A percentile compares a stretch with the other conserved stretches of the same genome.
phyloP scores from a whole-genome alignment of 495 filamentous ascomycete genomes.

The Chaetomium cochliodes region DNA sequence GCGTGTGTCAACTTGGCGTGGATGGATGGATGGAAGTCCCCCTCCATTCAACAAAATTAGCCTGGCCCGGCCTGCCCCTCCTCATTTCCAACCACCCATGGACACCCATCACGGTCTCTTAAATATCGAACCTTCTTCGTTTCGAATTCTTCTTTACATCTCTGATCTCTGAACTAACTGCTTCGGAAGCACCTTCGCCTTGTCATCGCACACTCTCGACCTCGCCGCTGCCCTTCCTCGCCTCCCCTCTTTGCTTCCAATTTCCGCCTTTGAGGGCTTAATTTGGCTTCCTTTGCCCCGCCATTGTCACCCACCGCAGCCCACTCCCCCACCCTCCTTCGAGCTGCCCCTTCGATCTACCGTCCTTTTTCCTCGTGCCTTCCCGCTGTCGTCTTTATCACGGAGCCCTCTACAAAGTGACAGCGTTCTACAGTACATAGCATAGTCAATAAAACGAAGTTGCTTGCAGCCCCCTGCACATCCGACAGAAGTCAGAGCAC shows the following conservation, averaged over 20 bases:
- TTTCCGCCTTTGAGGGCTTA: conserved; percentile 18
- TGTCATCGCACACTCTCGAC: not conserved
- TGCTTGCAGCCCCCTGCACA: conserved; percentile 40
- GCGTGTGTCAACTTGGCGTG: not conserved
- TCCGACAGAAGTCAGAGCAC: conserved; percentile 23
- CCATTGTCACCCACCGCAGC: conserved; percentile 12
- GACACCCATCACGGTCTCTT: not conserved
- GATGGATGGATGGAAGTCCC: not conserved
- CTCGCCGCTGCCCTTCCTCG: not conserved
- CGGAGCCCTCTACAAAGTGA: not conserved
- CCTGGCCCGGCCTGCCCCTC: conserved; percentile 20
- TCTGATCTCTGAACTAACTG: too few relatives aligned
- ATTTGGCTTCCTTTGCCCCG: conserved; percentile 12
- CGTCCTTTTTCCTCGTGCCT: not conserved
- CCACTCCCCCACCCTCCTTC: not conserved
- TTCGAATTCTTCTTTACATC: not conserved
- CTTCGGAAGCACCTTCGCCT: not conserved
- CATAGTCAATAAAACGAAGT: conserved; percentile 54
- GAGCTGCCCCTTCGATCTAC: not conserved
- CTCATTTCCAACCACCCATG: conserved; percentile 15
- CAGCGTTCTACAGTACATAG: conserved; percentile 48
- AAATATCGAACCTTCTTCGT: not conserved
- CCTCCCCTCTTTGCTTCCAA: conserved; percentile 2
- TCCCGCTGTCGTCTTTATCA: not conserved
- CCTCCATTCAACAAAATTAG: conserved; percentile 15